Evolutionary conservation across 805 yeast species (phyloP).

Genomic region (Danielozyma ontarioensis): DNA sequence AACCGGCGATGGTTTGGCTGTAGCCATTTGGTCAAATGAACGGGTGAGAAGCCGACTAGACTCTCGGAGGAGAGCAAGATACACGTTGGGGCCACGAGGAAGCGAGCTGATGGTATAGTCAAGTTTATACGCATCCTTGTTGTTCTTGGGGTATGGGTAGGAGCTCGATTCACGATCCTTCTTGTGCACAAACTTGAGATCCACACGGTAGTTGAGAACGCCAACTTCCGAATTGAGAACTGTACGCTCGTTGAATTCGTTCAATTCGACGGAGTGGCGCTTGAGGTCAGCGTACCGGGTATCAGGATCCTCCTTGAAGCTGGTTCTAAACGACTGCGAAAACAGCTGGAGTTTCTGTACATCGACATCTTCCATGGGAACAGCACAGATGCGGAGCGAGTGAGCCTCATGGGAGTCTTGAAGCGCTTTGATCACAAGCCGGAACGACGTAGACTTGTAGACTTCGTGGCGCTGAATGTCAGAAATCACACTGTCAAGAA

Average conservation of each 20-base stretch:
- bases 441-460: slow-evolving; percentile 15
- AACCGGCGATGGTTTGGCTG: background rate
- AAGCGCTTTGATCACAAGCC: slow-evolving; percentile 20
- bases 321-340: slow-evolving; percentile 22
- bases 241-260: slow-evolving; percentile 18
- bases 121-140: slow-evolving; percentile 16
- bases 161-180: too few species aligned
- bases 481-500: slow-evolving; percentile 21
- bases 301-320: slow-evolving; percentile 21
- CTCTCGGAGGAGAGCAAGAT: slow-evolving; percentile 7
- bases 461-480: slow-evolving; percentile 17
- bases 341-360: slow-evolving; percentile 20
- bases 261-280: slow-evolving; percentile 19
- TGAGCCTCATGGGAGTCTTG: slow-evolving; percentile 2
- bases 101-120: slow-evolving; percentile 13
- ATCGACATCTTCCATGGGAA: slow-evolving; percentile 20
- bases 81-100: slow-evolving; percentile 7
- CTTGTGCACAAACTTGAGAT: slow-evolving; percentile 14
- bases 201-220: slow-evolving; percentile 19
- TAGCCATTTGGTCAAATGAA: background rate
- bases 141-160: slow-evolving; percentile 19
- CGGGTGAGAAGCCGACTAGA: slow-evolving; percentile 7
- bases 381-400: slow-evolving; percentile 23
- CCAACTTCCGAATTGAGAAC: slow-evolving; percentile 5
- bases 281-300: slow-evolving; percentile 18